phyloP scores from a whole-genome alignment of 1,284 basidiomycete species.

The Rhodotorula sp. region DNA sequence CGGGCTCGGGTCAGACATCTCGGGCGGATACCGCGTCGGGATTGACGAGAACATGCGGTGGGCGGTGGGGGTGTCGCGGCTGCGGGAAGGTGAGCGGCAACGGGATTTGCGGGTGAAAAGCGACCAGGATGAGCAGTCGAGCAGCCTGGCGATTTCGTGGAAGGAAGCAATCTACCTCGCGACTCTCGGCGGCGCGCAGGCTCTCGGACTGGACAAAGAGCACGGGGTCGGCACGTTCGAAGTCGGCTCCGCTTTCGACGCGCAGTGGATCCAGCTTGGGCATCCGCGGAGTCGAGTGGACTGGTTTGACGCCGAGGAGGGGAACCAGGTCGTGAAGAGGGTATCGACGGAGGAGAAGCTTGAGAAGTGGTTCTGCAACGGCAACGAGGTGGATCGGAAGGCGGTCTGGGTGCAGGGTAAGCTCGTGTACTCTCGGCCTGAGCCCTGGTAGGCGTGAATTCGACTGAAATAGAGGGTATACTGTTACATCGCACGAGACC shows the following conservation, averaged over 20 bases:
- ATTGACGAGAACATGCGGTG: conserved; percentile 75
- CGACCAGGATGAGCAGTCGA: neutral
- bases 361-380: conserved; percentile 85
- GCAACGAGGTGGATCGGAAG: conserved; percentile 64
- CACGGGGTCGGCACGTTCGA: conserved; percentile 58
- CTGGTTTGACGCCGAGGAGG: conserved; percentile 47
- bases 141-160: conserved; percentile 61
- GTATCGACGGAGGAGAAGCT: conserved; percentile 56
- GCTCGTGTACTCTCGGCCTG: conserved; percentile 2
- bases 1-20: conserved; percentile 78
- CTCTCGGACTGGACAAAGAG: conserved; percentile 57
- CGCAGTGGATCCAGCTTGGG: conserved; percentile 63
- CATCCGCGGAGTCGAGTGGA: conserved; percentile 39
- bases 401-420: conserved; percentile 72
- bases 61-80: conserved; percentile 67
- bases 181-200: conserved; percentile 69
- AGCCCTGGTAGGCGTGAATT: too few species aligned
- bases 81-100: conserved; percentile 54
- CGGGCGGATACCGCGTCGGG: conserved; percentile 75
- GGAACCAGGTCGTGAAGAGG: conserved; percentile 27
- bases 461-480: too few species aligned
- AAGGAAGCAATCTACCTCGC: conserved; percentile 73
- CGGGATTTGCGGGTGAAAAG: conserved; percentile 47
- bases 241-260: conserved; percentile 73
- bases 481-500: too few species aligned